phyloP scores from a whole-genome alignment of 352 stramenopile species.

The Phytophthora macrochlamydospora region DNA sequence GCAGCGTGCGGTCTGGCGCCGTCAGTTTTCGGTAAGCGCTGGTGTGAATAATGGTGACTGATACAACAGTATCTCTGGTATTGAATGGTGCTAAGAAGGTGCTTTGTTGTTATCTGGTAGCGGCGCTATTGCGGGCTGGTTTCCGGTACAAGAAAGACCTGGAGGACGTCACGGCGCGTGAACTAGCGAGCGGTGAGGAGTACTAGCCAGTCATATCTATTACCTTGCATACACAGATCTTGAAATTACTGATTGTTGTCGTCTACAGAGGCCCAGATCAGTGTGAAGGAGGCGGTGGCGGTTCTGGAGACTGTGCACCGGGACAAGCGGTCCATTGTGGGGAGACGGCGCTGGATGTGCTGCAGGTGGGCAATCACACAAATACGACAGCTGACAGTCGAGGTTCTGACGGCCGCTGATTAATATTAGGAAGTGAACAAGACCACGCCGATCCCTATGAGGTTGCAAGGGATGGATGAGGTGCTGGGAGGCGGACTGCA shows the following conservation, averaged over 20 bases:
- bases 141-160: slow-evolving; percentile 69
- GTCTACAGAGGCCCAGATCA: slow-evolving; percentile 43
- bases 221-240: background rate
- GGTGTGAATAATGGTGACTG: background rate
- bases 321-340: slow-evolving; percentile 14
- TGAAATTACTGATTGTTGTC: too few relatives aligned
- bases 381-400: too few relatives aligned
- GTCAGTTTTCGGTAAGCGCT: slow-evolving; percentile 51
- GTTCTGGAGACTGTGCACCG: slow-evolving; percentile 29
- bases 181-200: slow-evolving; percentile 57
- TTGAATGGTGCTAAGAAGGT: slow-evolving; percentile 1
- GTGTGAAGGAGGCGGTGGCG: slow-evolving; percentile 39
- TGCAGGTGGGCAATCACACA: slow-evolving; percentile 37
- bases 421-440: slow-evolving; percentile 35
- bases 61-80: background rate
- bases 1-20: slow-evolving; percentile 62
- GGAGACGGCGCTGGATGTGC: slow-evolving; percentile 46
- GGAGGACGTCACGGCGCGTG: slow-evolving; percentile 47
- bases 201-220: background rate
- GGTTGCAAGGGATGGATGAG: slow-evolving; percentile 52
- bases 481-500: slow-evolving; percentile 71
- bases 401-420: background rate
- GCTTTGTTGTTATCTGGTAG: slow-evolving; percentile 22
- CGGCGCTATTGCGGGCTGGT: slow-evolving; percentile 58
- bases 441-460: slow-evolving; percentile 43